phyloP scores from a whole-genome alignment of 805 yeast species.

The Metschnikowia lochheadii region DNA sequence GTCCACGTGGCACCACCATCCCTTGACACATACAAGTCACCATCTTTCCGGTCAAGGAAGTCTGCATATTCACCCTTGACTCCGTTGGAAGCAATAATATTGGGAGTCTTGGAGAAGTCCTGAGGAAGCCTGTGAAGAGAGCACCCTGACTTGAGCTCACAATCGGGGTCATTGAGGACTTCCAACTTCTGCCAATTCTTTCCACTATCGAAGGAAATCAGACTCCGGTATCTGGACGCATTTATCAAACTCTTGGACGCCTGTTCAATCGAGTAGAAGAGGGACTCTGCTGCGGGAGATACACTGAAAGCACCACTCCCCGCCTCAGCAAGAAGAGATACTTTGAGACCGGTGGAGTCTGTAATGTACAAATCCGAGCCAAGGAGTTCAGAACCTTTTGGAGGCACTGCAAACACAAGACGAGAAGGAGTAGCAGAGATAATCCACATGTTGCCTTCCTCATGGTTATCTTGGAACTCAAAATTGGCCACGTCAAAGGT shows the following conservation, averaged over 20 bases:
- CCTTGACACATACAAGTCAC: constrained; percentile 57
- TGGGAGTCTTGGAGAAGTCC: constrained; percentile 41
- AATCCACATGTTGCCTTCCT: constrained; percentile 34
- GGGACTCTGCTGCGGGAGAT: constrained; percentile 55
- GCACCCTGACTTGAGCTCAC: constrained; percentile 45
- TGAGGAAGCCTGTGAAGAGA: constrained; percentile 37
- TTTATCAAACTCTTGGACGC: constrained; percentile 12
- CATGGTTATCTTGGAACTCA: constrained; percentile 25
- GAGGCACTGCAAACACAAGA: constrained; percentile 16
- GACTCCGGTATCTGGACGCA: constrained; percentile 7
- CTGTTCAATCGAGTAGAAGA: constrained; percentile 48
- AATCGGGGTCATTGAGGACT: constrained; percentile 41
- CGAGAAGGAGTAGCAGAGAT: constrained; percentile 38
- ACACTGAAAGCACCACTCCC: constrained; percentile 35
- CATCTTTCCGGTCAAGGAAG: constrained; percentile 13
- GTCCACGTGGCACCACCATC: constrained; percentile 80
- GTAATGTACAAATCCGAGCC: constrained; percentile 26
- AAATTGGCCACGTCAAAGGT: constrained; percentile 39
- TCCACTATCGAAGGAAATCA: constrained; percentile 52
- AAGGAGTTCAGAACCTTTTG: not conserved
- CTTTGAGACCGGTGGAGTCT: constrained; percentile 56
- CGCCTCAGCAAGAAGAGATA: constrained; percentile 40
- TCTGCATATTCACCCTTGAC: constrained; percentile 24
- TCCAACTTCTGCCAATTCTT: constrained; percentile 47
- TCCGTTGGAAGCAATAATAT: constrained; percentile 35